phyloP scores from a whole-genome alignment of 2,329 filamentous ascomycete genomes.

The Xylariaceae sp. region DNA sequence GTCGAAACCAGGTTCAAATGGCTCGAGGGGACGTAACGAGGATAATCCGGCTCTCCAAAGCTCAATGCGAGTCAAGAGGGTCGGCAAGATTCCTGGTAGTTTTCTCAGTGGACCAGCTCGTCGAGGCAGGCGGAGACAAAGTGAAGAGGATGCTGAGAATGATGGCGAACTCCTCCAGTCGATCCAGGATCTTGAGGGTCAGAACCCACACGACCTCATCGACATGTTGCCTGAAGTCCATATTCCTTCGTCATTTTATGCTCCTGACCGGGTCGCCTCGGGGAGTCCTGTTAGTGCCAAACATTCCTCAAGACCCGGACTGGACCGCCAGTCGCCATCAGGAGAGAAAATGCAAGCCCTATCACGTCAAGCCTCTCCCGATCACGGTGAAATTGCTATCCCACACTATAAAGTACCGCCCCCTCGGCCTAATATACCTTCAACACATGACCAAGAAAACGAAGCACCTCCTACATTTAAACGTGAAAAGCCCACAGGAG shows the following conservation, averaged over 20 bases:
- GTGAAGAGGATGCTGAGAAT: slow-evolving; percentile 59
- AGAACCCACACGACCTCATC: slow-evolving; percentile 32
- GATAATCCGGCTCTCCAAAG: slow-evolving; percentile 65
- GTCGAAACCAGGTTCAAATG: slow-evolving; percentile 49
- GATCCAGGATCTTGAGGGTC: slow-evolving; percentile 41
- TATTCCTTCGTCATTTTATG: slow-evolving; percentile 43
- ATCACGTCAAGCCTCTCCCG: slow-evolving; percentile 26
- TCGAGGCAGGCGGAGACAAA: slow-evolving; percentile 64
- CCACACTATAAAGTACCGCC: slow-evolving; percentile 57
- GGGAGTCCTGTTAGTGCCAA: slow-evolving; percentile 55
- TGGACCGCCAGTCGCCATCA: slow-evolving; percentile 38
- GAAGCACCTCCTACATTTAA: slow-evolving; percentile 68
- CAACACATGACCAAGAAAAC: slow-evolving; percentile 79
- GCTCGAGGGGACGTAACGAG: slow-evolving; percentile 48
- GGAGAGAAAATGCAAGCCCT: slow-evolving; percentile 29
- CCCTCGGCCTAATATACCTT: slow-evolving; percentile 54
- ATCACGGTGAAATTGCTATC: slow-evolving; percentile 38
- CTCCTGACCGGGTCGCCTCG: slow-evolving; percentile 49
- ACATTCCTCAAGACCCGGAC: slow-evolving; percentile 39
- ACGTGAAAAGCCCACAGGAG: slow-evolving; percentile 52
- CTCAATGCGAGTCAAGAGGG: slow-evolving; percentile 73
- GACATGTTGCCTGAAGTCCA: slow-evolving; percentile 36
- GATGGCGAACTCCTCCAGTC: slow-evolving; percentile 40
- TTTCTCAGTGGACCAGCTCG: slow-evolving; percentile 78
- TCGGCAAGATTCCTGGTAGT: slow-evolving; percentile 69